Evolutionary conservation across 2,329 filamentous ascomycete genomes (phyloP), one percentile per base, ranked within the genome.

Genomic region (Fusarium newnesense): DNA sequence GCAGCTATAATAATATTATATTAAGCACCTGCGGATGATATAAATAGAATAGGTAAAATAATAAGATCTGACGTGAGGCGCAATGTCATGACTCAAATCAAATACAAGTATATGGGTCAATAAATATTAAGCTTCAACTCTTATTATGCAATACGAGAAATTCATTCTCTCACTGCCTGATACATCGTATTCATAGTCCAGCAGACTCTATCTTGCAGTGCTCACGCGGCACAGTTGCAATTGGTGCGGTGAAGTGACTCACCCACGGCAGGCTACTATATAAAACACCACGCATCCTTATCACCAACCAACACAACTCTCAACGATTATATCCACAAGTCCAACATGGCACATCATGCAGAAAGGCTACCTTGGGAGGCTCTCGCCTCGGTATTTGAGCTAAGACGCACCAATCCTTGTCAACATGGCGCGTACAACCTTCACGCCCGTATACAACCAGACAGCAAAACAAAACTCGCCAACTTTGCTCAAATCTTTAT

Each of bases 401-500:
- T 75, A 9, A 60, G 28, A 9, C 7, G 19, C 4, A 10, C 34
- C 26, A 75, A 73, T 26, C 3, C n/a, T 3, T 75, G 65, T 34
- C 62, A 75, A 28, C 47, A 67, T 3, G 37, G 34, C 7, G 72
- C 72, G 0, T 7, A 21, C 4, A 67, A 75, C n/a, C 50, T 75
- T 9, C 72, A 75, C 21, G 28, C 46, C 1, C 59, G 26, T n/a
- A 40, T 40, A 9, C 16, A 63, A 19, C 42, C 50, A 40, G 56
- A 54, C 8, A 39, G 28, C 18, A 24, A 4, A 40, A 28, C 32
- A 32, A 71, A 49, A 3, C n/a, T 67, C 5, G 18, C 16, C 9
- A 26, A 50, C 8, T 71, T 71, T 18, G 4, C 40, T 5, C 7
- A 56, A 2, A 19, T 7, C 2, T 59, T 71, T 3, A 28, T 68